Conservation (phyloP, 208 protist species). For the Leishmania martiniquensis region DNA sequence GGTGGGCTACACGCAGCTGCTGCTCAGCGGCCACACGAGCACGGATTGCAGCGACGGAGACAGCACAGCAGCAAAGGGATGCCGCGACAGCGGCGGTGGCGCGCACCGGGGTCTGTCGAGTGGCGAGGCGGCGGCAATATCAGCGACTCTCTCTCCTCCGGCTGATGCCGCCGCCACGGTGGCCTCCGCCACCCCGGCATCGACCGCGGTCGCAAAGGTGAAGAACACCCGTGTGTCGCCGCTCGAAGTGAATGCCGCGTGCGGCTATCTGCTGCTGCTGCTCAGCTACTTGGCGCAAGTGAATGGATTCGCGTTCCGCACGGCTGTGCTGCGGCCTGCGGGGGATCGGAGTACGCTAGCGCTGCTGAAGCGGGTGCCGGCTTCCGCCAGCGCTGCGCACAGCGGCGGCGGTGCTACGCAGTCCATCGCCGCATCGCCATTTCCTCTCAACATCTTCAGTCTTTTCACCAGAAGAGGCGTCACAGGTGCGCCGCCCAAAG, state of each 20-base stretch:
- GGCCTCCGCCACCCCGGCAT: not conserved
- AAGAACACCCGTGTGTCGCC: constrained; percentile 42
- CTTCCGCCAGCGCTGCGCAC: not conserved
- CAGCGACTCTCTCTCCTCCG: no score
- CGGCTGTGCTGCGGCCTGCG: constrained; percentile 45
- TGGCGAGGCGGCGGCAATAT: not conserved
- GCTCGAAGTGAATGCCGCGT: constrained; percentile 75
- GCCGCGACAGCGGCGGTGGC: not conserved
- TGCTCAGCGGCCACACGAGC: constrained; percentile 34
- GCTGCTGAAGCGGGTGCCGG: constrained; percentile 26
- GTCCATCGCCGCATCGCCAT: not conserved
- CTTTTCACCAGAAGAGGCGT: not conserved
- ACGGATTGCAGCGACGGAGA: not conserved
- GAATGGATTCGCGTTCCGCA: constrained; percentile 45
- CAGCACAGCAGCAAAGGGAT: not conserved
- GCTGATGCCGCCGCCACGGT: constrained; percentile 1
- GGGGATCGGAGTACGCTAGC: constrained; percentile 60
- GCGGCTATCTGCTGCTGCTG: constrained; percentile 60
- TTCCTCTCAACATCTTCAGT: constrained; percentile 13
- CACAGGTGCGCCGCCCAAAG: not conserved
- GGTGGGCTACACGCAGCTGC: constrained; percentile 26
- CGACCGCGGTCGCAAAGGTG: constrained; percentile 6
- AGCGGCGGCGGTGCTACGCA: not conserved
- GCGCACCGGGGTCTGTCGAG: no score
- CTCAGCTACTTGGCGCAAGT: constrained; percentile 45